Evolutionary conservation across 495 filamentous ascomycete genomes (phyloP).

Genomic region (Penicillium waksmanii): DNA sequence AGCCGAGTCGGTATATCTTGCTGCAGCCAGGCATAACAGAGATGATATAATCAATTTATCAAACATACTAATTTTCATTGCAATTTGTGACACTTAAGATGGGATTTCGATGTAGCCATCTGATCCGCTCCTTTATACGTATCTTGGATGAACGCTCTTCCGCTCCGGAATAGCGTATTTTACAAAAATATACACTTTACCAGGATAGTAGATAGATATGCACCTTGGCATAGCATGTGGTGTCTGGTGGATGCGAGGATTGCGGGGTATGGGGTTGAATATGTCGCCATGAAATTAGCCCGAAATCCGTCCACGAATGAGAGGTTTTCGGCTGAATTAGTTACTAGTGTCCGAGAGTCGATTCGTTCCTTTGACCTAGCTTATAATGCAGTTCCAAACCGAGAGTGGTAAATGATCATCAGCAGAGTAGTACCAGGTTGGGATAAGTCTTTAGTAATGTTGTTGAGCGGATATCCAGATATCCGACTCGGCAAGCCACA

Average conservation of each 20-base stretch:
- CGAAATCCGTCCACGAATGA: no score
- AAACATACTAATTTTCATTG: no score
- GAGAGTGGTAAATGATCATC: background rate
- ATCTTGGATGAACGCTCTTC: background rate
- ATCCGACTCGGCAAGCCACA: background rate
- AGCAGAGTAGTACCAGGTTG: background rate
- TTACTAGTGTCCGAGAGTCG: no score
- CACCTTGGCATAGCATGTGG: no score
- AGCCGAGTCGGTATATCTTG: background rate
- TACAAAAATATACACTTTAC: no score
- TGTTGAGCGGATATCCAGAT: background rate
- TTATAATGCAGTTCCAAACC: background rate
- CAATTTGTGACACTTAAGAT: no score
- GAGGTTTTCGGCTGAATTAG: no score
- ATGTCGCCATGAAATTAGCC: background rate
- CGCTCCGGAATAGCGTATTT: background rate
- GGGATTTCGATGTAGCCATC: no score
- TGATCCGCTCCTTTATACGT: background rate
- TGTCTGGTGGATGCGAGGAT: background rate
- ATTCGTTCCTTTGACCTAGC: background rate
- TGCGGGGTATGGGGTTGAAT: background rate
- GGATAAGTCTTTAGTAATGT: background rate
- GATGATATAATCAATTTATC: background rate
- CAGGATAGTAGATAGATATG: no score
- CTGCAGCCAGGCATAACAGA: background rate